Conservation (phyloP, 495 filamentous ascomycete genomes). For the Lepidopterella palustris region DNA sequence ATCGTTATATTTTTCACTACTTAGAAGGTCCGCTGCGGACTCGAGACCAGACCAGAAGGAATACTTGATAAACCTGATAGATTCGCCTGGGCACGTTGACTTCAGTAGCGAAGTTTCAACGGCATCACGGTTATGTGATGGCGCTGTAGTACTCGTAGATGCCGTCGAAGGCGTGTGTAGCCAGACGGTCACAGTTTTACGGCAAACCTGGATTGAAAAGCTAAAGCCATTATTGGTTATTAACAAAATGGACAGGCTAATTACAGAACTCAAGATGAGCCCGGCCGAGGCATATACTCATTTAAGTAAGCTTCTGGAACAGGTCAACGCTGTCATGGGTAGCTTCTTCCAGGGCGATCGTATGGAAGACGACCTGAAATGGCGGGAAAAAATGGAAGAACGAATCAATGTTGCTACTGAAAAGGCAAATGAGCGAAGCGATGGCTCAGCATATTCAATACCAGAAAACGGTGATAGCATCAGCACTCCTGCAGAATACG, state of each 20-base stretch:
- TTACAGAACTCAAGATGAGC: conserved; percentile 90
- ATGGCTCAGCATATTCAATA: conserved; percentile 3
- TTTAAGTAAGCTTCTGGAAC: conserved; percentile 82
- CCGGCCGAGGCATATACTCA: conserved; percentile 84
- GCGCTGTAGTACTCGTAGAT: conserved; percentile 92
- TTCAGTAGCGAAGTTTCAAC: conserved; percentile 98
- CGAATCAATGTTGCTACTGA: conserved; percentile 52
- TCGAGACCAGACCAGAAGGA: conserved; percentile 66
- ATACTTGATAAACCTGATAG: conserved; percentile 95
- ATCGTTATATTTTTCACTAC: conserved; percentile 90
- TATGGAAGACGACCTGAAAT: conserved; percentile 97
- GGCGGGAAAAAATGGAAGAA: conserved; percentile 89
- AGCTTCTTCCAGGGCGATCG: conserved; percentile 97
- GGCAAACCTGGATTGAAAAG: conserved; percentile 94
- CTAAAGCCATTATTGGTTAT: conserved; percentile 91
- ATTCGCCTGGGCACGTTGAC: conserved; percentile 96
- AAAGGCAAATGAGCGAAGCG: conserved; percentile 36
- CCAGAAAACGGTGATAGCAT: conserved; percentile 45
- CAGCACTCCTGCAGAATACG: conserved; percentile 47
- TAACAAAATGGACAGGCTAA: conserved; percentile 94
- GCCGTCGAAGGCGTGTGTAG: conserved; percentile 97
- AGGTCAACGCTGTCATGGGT: conserved; percentile 95
- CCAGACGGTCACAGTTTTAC: conserved; percentile 93
- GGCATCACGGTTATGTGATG: conserved; percentile 89
- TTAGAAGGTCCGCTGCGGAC: conserved; percentile 62